Evolutionary conservation across 345 rosid species (phyloP).

Genomic region (Eucalyptus guilfoylei): DNA sequence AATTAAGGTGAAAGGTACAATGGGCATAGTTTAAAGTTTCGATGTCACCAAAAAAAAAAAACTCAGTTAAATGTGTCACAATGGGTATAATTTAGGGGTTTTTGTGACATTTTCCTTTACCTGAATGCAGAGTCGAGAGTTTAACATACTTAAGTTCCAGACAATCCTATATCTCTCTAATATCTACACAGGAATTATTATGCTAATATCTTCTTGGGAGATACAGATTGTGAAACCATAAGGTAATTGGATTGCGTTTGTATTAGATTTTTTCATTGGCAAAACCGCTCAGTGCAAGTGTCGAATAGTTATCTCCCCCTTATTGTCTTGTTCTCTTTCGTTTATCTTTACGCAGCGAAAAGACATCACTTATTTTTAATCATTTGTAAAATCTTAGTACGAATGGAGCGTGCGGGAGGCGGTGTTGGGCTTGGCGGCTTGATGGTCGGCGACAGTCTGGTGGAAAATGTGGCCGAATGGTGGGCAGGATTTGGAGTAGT

Average conservation of each 20-base stretch:
- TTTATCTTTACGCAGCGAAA: neutral
- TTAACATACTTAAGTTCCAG: neutral
- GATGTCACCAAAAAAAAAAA: too few relatives aligned
- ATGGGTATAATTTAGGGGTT: too few relatives aligned
- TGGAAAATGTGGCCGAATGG: neutral
- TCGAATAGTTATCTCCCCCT: neutral
- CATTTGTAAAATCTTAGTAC: neutral
- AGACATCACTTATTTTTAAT: neutral
- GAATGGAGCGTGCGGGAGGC: neutral
- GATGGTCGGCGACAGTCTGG: neutral
- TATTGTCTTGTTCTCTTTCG: neutral
- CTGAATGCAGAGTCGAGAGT: neutral
- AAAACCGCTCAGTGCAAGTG: neutral
- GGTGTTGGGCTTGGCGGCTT: neutral
- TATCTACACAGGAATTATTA: neutral
- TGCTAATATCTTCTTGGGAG: neutral
- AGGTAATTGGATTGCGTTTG: neutral
- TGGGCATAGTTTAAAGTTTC: neutral
- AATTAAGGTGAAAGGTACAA: neutral
- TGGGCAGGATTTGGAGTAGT: neutral
- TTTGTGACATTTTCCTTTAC: neutral
- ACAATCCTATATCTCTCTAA: neutral
- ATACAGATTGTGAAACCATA: neutral
- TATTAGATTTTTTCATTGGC: neutral
- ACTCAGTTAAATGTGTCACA: fast-evolving